phyloP scores from a whole-genome alignment of 2,329 filamentous ascomycete species.

The Rhynchosporium graminicola region DNA sequence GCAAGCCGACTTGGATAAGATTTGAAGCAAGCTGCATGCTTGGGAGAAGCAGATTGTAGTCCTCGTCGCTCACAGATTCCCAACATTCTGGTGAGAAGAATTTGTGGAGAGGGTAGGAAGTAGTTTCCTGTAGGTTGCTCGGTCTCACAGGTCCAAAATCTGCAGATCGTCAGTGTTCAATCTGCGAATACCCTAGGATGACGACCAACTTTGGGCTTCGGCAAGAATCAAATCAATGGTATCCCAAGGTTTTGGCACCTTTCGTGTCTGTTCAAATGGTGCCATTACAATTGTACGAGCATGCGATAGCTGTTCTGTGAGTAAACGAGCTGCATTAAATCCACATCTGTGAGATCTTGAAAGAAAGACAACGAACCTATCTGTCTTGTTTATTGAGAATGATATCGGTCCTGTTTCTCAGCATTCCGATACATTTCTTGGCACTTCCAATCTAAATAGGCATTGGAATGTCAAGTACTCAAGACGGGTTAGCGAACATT shows the following conservation, averaged over 20 bases:
- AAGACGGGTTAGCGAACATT: not conserved
- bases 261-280: not conserved
- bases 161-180: not conserved
- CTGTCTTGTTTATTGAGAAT: not conserved
- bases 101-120: conserved; percentile 15
- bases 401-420: not conserved
- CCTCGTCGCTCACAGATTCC: conserved; percentile 23
- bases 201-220: not conserved
- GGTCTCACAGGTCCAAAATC: conserved; percentile 15
- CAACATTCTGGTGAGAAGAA: conserved; percentile 30
- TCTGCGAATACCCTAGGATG: not conserved
- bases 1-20: conserved; percentile 30
- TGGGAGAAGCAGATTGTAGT: conserved; percentile 30
- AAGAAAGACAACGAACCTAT: not conserved
- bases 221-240: not conserved
- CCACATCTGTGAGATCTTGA: not conserved
- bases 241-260: not conserved
- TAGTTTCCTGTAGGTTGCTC: conserved; percentile 18
- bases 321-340: not conserved
- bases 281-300: not conserved
- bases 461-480: not conserved
- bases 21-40: conserved; percentile 35
- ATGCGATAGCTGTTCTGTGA: not conserved
- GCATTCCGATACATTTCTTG: not conserved
- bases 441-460: not conserved